Evolutionary conservation across 306 rosid species (phyloP), one percentile per base, ranked within the genome.

Genomic region (Vachellia collinsii): DNA sequence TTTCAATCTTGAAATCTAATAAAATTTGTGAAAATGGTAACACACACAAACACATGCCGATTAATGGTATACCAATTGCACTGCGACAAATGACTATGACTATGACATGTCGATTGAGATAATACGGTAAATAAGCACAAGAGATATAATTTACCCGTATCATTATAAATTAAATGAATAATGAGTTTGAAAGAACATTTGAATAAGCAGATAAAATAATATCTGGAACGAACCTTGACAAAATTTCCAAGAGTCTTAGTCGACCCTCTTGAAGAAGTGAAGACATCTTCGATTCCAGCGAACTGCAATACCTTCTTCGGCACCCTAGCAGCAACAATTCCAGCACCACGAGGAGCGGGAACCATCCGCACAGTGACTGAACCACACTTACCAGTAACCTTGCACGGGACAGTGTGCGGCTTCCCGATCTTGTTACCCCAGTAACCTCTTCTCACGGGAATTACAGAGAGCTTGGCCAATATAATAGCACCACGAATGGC

Each of bases 401-500:
- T 88, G 74, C 91, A 90, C 12, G 93, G 93, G 17, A 90, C 93
- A 0, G 93, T 90, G 51, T 90, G 93, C 2, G 93, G 91, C 67
- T 86, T 88, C 1, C 93, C 93, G 48, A 90, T 90, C 87, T 88
- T 90, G 87, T 90, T 90, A 1, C 91, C 93, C 93, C 93, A 90
- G 59, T 88, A 90, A 0, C 93, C 93, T 23, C 88, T 86, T 71
- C 91, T 90, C 36, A 90, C 93, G 4, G 93, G 93, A 42, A 90
- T 86, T 6, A 90, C 87, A 0, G 93, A 90, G 19, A 90, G 82
- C 87, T 88, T 90, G 1, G 93, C 93, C 59, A 90, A 64, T 3
- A 90, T 90, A 11, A 90, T 90, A 7, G 90, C 77, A 0, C 93
- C 93, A 11, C 93, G 87, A 34, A 90, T 90, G 4, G 93, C 93